Conservation (phyloP, 108 stramenopile genomes). For the Stephanodiscus triporus region DNA sequence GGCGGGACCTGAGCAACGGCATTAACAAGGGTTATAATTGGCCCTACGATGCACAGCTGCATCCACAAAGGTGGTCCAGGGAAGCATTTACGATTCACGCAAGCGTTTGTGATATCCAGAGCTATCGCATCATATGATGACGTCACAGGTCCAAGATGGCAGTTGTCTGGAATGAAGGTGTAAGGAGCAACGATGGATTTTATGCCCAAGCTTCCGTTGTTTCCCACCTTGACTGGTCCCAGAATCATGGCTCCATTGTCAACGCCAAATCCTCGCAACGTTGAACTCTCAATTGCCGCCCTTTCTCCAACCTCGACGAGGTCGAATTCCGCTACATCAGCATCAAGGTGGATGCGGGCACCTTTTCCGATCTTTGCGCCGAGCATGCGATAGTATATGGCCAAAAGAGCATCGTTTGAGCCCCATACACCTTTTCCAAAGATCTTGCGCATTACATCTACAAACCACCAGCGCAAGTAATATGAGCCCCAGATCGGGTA, state of each 20-base stretch:
- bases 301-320: constrained; percentile 57
- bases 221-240: constrained; percentile 57
- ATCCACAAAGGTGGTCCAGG: constrained; percentile 43
- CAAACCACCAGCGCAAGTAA: constrained; percentile 76
- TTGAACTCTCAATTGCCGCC: constrained; percentile 57
- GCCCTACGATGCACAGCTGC: constrained; percentile 33
- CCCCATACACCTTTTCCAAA: background rate
- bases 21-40: constrained; percentile 47
- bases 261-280: constrained; percentile 59
- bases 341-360: constrained; percentile 49
- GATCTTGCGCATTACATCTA: constrained; percentile 25
- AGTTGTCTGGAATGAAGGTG: constrained; percentile 43
- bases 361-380: constrained; percentile 63
- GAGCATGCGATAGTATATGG: constrained; percentile 45
- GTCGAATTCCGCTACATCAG: constrained; percentile 70
- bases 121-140: constrained; percentile 43
- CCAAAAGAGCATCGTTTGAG: background rate
- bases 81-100: constrained; percentile 45
- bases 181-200: constrained; percentile 64
- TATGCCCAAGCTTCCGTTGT: constrained; percentile 52
- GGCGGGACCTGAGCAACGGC: constrained; percentile 55
- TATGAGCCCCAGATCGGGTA: constrained; percentile 57
- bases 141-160: constrained; percentile 54
- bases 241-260: constrained; percentile 70
- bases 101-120: constrained; percentile 17